A percentile compares a stretch with the other conserved stretches of the same genome.
phyloP scores from a whole-genome alignment of 2,329 filamentous ascomycete genomes.

The Ceratocystis alfenasii region DNA sequence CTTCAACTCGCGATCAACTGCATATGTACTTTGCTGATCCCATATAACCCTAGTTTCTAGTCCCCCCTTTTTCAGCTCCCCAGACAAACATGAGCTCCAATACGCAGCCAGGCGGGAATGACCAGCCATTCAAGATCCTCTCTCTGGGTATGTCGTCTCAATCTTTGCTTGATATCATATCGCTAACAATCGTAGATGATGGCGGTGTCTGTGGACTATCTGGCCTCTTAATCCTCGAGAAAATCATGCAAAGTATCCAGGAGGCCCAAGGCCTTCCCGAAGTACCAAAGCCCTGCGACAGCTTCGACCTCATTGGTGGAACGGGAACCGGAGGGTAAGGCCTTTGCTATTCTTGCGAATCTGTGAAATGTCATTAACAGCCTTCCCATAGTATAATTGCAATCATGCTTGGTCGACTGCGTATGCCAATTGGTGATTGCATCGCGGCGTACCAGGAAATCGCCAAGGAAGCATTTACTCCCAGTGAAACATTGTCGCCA shows the following conservation, averaged over 20 bases:
- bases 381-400: neutral
- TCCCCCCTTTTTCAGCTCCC: too few species aligned
- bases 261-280: constrained; percentile 21
- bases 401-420: neutral
- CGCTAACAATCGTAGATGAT: constrained; percentile 22
- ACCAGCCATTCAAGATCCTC: neutral
- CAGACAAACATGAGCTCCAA: too few species aligned
- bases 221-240: constrained; percentile 26
- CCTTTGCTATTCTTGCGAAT: neutral
- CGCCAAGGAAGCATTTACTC: neutral
- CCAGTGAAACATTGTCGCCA: neutral
- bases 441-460: neutral
- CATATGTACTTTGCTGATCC: too few species aligned
- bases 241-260: constrained; percentile 25
- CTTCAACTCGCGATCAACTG: too few species aligned
- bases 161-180: neutral
- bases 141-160: neutral
- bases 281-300: constrained; percentile 26
- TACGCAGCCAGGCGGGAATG: too few species aligned
- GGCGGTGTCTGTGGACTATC: constrained; percentile 27
- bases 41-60: too few species aligned
- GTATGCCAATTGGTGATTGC: neutral
- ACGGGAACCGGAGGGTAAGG: constrained; percentile 27
- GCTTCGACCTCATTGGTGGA: constrained; percentile 28
- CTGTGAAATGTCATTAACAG: neutral